Base-by-base conservation (phyloP, 2,329 filamentous ascomycete genomes). In the Xylariaceae sp. region DNA sequence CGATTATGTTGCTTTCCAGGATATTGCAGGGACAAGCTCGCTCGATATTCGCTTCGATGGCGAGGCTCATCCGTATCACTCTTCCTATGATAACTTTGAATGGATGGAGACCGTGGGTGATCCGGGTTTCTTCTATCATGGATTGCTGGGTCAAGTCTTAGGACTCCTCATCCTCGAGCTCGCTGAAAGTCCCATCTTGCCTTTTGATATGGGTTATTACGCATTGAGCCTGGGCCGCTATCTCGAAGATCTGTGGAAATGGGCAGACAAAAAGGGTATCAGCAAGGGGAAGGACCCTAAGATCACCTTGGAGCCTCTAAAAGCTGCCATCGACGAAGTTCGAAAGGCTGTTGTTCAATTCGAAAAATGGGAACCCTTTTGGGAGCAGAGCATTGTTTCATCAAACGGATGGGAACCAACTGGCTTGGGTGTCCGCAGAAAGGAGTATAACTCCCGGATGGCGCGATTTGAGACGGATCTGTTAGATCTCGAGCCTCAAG, bases 1-100 rank as follows among this genome's bases (percentile, higher is more conserved):
- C 55, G 93, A 97, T 66, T 93, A 88, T 58, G 86, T 90, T 3
- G 82, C 90, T 2, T 98, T 97, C 65, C 92, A 95, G 66, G 81
- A 92, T 62, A 87, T 97, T 40, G 89, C 88, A 1, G 93, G 93
- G 42, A 90, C 83, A 6, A 92, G 89, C 36, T 91, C 87, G 10
- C 74, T 98, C 45, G 90, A 97, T 63, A 80, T 98, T 54, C 77
- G 80, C 22, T 97, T 98, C 61, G 59, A 71, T 29, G 86, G 86
- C 36, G 71, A 77, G 6, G 66, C 71, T 10, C 85, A 78, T 57
- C 88, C 91, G 0, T 82, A 84, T 41, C 84, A 90, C 65, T 91
- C 86, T 49, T 93, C 86, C 67, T 94, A 95, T 67, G 92, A 97
- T 62, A 94, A 83, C 43, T 91, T 87, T 57, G 85, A 90, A 36